Conservation (phyloP, 2,329 filamentous ascomycete species). For the Bipolaris sorokiniana region DNA sequence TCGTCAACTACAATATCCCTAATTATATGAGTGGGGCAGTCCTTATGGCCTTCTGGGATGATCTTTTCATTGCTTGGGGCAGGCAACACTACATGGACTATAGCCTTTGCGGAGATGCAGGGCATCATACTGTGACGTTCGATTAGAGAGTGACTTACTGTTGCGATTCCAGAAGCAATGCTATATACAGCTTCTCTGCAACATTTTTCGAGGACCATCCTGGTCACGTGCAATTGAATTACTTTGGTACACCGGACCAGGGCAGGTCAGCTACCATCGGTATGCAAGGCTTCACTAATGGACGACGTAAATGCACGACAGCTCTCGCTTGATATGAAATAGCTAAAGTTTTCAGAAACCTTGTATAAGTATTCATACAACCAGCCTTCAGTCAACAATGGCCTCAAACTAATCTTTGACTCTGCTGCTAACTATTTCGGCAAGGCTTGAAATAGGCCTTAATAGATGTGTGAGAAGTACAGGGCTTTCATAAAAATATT, state of each 20-base stretch:
- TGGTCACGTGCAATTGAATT: neutral
- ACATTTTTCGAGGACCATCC: neutral
- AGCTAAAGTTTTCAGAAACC: neutral
- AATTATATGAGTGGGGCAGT: neutral
- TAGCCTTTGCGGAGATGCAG: neutral
- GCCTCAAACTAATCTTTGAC: neutral
- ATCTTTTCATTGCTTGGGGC: neutral
- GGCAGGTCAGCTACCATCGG: neutral
- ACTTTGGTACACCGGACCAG: neutral
- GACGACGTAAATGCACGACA: neutral
- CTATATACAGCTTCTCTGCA: neutral
- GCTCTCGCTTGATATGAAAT: no score
- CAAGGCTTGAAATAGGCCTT: neutral
- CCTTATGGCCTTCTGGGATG: neutral
- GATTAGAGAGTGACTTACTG: neutral
- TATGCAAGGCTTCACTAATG: neutral
- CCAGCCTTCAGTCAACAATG: neutral
- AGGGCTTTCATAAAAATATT: neutral
- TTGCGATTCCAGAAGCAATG: neutral
- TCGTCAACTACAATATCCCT: neutral
- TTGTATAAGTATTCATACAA: neutral
- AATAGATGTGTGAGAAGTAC: neutral
- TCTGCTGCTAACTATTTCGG: neutral
- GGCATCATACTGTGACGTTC: neutral
- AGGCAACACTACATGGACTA: neutral